phyloP scores from a whole-genome alignment of 306 rosid genomes.

The Acmispon strigosus region DNA sequence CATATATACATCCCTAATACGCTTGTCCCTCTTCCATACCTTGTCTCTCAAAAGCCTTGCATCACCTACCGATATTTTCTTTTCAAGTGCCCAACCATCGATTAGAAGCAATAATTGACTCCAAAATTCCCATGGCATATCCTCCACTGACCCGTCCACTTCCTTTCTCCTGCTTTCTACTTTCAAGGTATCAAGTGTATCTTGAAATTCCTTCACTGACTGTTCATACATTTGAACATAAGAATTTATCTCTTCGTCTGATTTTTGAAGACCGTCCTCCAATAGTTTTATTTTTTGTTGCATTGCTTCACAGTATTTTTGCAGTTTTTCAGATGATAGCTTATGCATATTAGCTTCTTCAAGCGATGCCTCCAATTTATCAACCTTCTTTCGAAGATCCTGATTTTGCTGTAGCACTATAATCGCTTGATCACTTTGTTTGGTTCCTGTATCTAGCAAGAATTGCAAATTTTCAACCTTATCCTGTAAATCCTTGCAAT shows the following conservation, averaged over 20 bases:
- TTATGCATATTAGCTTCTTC: constrained; percentile 59
- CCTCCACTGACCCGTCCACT: constrained; percentile 61
- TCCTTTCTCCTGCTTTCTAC: constrained; percentile 71
- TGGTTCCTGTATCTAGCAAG: constrained; percentile 65
- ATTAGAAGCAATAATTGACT: constrained; percentile 70
- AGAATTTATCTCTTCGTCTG: constrained; percentile 78
- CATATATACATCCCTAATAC: constrained; percentile 51
- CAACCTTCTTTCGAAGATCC: constrained; percentile 72
- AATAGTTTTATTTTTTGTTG: constrained; percentile 65
- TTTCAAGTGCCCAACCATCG: constrained; percentile 91
- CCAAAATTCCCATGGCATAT: constrained; percentile 97
- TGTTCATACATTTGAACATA: constrained; percentile 79
- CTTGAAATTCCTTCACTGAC: constrained; percentile 80
- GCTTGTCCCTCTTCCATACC: constrained; percentile 74
- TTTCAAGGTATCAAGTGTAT: constrained; percentile 53
- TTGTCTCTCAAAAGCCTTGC: constrained; percentile 69
- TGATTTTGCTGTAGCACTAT: constrained; percentile 69
- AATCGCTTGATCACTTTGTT: constrained; percentile 69
- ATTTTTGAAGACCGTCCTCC: constrained; percentile 76
- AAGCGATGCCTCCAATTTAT: constrained; percentile 70
- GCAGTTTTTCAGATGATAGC: constrained; percentile 72
- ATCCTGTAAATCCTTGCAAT: constrained; percentile 52
- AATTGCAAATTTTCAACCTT: constrained; percentile 68
- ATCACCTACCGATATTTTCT: constrained; percentile 61
- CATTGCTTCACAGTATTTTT: constrained; percentile 56